Percentiles rank a stretch among this genome's conserved stretches.
Evolutionary conservation across 164 flowering plant genomes (phyloP).

Genomic region (Amborella trichopoda): DNA sequence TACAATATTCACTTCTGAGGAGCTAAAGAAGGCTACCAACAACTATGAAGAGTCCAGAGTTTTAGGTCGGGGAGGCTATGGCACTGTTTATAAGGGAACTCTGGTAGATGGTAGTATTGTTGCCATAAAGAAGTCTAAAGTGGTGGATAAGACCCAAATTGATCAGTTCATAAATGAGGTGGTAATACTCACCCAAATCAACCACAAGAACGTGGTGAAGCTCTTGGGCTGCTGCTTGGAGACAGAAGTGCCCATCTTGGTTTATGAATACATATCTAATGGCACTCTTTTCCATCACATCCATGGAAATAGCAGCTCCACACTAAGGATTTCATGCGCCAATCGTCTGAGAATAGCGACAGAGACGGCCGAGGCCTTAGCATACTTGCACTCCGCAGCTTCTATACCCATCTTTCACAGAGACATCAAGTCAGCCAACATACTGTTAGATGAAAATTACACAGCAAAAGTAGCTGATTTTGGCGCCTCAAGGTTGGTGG

Average conservation of each 20-base stretch:
- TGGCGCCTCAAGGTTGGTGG: constrained; percentile 29
- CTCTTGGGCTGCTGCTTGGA: constrained; percentile 36
- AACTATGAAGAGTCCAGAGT: background rate
- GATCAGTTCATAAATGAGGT: constrained; percentile 43
- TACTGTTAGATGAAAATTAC: constrained; percentile 27
- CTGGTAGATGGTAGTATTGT: constrained; percentile 17
- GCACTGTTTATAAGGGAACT: constrained; percentile 11
- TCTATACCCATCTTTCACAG: constrained; percentile 30
- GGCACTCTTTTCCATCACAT: constrained; percentile 31
- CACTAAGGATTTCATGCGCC: constrained; percentile 17
- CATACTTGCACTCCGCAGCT: constrained; percentile 37
- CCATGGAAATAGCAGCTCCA: constrained; percentile 8
- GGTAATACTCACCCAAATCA: constrained; percentile 30
- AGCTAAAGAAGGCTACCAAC: constrained; percentile 2
- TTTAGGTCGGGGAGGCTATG: constrained; percentile 1
- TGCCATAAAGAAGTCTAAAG: constrained; percentile 39
- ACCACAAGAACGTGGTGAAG: constrained; percentile 36
- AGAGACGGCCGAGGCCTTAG: constrained; percentile 33
- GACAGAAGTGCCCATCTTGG: constrained; percentile 32
- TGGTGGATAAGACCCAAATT: constrained; percentile 22
- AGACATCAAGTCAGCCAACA: constrained; percentile 30
- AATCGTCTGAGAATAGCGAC: constrained; percentile 27
- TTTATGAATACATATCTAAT: constrained; percentile 34
- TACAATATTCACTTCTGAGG: constrained; percentile 2
- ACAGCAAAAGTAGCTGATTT: constrained; percentile 36